These are phyloP conservation scores for Candida ulmi DNA, from an alignment of 805 yeast species.

Conservation along the genomic window DNA sequence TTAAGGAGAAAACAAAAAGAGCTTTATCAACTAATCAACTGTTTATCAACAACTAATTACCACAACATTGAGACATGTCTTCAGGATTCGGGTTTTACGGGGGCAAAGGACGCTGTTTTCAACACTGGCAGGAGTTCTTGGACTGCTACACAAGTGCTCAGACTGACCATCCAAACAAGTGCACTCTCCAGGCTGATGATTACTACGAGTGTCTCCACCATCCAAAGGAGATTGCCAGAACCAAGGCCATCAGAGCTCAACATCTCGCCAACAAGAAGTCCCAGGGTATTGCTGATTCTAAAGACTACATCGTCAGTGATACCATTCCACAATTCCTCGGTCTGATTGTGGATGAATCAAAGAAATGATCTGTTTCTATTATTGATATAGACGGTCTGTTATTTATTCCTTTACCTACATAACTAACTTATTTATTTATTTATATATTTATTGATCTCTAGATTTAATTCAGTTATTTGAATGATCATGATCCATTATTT, in stretches of 20 bases:
- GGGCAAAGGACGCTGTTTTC: conserved; percentile 42
- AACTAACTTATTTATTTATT: too few species aligned
- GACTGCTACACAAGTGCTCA: conserved; percentile 39
- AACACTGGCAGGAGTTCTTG: conserved; percentile 38
- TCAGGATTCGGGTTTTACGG: conserved; percentile 36
- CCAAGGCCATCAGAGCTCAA: conserved; percentile 20
- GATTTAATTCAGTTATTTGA: too few species aligned
- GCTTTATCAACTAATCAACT: too few species aligned
- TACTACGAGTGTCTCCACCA: conserved; percentile 47
- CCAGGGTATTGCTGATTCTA: conserved; percentile 1
- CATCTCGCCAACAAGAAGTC: conserved; percentile 11
- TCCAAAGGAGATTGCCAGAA: conserved; percentile 33
- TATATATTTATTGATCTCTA: too few species aligned
- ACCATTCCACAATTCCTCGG: conserved; percentile 1
- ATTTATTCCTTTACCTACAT: too few species aligned
- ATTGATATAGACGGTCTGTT: too few species aligned
- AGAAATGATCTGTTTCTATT: conserved; percentile 3
- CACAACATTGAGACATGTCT: conserved; percentile 19
- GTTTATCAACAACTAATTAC: neutral
- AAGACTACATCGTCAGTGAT: neutral
- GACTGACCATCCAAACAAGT: conserved; percentile 30
- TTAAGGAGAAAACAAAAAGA: neutral
- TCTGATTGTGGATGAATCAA: neutral
- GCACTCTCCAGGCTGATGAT: conserved; percentile 39
- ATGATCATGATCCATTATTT: conserved; percentile 3